Conservation (phyloP, 2,329 filamentous ascomycete species). For the Sordariomycetes sp. region DNA sequence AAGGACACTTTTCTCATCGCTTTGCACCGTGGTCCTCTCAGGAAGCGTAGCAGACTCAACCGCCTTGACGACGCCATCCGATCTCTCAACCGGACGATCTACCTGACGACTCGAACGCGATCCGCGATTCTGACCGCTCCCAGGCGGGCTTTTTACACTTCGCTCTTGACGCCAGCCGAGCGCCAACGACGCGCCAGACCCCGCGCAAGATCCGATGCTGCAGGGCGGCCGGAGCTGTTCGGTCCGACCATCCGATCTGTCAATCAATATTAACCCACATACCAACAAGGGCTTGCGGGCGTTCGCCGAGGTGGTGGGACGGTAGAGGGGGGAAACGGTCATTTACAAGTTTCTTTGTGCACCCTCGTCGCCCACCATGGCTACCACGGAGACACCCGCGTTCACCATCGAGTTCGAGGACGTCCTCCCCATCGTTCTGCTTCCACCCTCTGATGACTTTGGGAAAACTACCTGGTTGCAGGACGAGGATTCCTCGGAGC, state of each 20-base stretch:
- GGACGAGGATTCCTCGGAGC: not conserved
- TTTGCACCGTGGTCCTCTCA: not conserved
- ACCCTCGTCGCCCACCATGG: not conserved
- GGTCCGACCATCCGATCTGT: not conserved
- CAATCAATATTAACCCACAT: not conserved
- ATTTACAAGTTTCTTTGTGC: not conserved
- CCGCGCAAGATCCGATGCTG: not conserved
- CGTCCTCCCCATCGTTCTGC: not conserved
- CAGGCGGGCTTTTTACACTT: not conserved
- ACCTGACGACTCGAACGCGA: not conserved
- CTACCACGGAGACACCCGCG: conserved; percentile 1
- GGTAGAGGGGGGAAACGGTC: not conserved
- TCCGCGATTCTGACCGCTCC: not conserved
- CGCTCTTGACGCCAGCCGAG: not conserved
- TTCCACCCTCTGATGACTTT: not conserved
- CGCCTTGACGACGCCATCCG: not conserved
- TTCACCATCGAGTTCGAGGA: conserved; percentile 1
- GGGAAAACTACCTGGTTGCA: not conserved
- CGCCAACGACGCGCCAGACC: not conserved
- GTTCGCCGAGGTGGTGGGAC: not conserved
- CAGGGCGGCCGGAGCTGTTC: not conserved
- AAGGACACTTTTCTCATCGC: not conserved
- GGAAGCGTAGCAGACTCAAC: not conserved
- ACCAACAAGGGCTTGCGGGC: not conserved
- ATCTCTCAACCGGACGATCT: not conserved